Conservation (phyloP, 441 rosid species). For the Euphorbia corollata region DNA sequence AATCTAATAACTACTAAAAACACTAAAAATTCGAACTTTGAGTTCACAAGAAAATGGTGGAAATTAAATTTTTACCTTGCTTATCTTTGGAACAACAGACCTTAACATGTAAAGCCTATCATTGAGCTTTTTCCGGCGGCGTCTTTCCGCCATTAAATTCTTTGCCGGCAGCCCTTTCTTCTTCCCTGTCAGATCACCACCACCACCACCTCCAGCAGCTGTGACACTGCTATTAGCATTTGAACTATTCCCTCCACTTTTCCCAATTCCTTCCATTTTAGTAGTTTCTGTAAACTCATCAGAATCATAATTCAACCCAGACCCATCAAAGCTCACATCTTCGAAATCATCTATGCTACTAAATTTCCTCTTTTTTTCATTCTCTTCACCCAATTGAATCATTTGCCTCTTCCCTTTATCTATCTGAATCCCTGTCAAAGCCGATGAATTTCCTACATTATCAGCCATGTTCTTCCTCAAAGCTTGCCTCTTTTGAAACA, state of each 20-base stretch:
- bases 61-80: conserved; percentile 50
- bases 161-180: conserved; percentile 62
- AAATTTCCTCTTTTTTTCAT: conserved; percentile 31
- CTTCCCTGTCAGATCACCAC: conserved; percentile 47
- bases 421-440: conserved; percentile 26
- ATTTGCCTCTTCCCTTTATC: conserved; percentile 33
- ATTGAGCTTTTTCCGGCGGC: conserved; percentile 68
- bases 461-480: conserved; percentile 43
- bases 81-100: conserved; percentile 65
- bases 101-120: conserved; percentile 66
- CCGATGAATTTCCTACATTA: conserved; percentile 28
- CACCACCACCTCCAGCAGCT: conserved; percentile 8
- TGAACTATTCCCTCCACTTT: conserved; percentile 41
- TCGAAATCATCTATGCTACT: conserved; percentile 32
- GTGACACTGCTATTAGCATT: conserved; percentile 37
- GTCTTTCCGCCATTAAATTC: conserved; percentile 69
- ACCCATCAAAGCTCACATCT: conserved; percentile 45
- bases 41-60: conserved; percentile 29
- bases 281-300: conserved; percentile 30
- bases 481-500: conserved; percentile 65
- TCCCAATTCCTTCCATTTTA: conserved; percentile 29
- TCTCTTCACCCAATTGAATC: conserved; percentile 26
- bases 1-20: conserved; percentile 12
- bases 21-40: conserved; percentile 8
- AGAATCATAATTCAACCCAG: conserved; percentile 51